Base-by-base conservation (phyloP, 768 basidiomycete genomes). In the Pisolithus albus region DNA sequence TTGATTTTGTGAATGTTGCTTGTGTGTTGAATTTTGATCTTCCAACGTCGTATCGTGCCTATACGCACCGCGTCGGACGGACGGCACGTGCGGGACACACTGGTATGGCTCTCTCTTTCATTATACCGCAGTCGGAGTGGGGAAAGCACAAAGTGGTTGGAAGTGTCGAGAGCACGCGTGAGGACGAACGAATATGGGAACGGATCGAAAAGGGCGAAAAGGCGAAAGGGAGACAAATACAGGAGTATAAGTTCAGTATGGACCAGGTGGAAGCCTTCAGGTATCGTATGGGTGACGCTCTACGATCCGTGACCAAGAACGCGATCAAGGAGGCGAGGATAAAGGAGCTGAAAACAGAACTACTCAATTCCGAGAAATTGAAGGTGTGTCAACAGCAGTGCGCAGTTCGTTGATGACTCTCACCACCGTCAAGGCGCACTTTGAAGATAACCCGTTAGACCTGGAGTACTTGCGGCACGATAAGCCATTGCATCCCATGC, bases 11-110 rank as follows among this genome's bases (percentile, higher is more conserved):
- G 55, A 89, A 96, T 58, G 96, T 98, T 50, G 84, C 93, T 9
- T 97, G 94, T 59, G 95, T 99, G 3, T 79, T 99, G 65, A 99
- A 99, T 73, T 99, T 98, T 68, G 96, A 99, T 68, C 78, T 98
- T n/a, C 96, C 96, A 1, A 74, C 81, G 1, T 85, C 92, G 0
- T 78, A 89, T 4, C 84, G 84, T 16, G 80, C 92, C 11, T 99
- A 99, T 64, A 93, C 89, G 0, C 96, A 99, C 65, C 86, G 96
- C 46, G 87, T 98, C 15, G 96, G 96, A 11, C 84, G 96, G 23
- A 99, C 96, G 0, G 96, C 96, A 13, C 89, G 96, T 19, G 96
- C 95, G 0, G 96, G 96, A 1, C 83, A 91, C 28, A 84, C 89
- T 0, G 96, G 96, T 9, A 87, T 95, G 76, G 81, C 92, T 1